A percentile compares a stretch with the other conserved stretches of the same genome.
phyloP scores from a whole-genome alignment of 495 filamentous ascomycete species.

The Apodospora peruviana region DNA sequence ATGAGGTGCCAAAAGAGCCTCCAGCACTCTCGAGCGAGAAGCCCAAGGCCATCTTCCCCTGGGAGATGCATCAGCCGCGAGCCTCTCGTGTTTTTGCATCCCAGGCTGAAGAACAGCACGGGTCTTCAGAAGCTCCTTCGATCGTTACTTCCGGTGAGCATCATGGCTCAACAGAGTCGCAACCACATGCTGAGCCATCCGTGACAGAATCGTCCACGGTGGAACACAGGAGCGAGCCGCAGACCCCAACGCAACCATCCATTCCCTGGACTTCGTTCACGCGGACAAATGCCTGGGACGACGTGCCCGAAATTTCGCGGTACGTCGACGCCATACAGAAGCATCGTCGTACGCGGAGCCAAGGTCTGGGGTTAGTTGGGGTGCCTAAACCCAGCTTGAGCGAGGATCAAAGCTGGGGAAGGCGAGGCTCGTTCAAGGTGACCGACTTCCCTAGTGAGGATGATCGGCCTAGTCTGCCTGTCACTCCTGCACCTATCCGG shows the following conservation, averaged over 20 bases:
- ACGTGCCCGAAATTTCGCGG: constrained; percentile 70
- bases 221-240: constrained; percentile 33
- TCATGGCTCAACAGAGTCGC: constrained; percentile 17
- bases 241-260: constrained; percentile 43
- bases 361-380: constrained; percentile 41
- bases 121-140: constrained; percentile 6
- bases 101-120: constrained; percentile 37
- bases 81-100: constrained; percentile 71
- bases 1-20: constrained; percentile 62
- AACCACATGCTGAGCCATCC: constrained; percentile 25
- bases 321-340: constrained; percentile 70
- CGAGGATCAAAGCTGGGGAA: constrained; percentile 23
- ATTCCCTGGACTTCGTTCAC: constrained; percentile 59
- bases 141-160: constrained; percentile 13
- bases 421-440: constrained; percentile 53
- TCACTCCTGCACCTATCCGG: constrained; percentile 76
- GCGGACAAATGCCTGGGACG: constrained; percentile 82
- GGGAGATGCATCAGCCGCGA: constrained; percentile 62
- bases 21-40: constrained; percentile 50
- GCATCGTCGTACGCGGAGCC: constrained; percentile 54
- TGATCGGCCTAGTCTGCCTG: constrained; percentile 84
- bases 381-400: neutral
- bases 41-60: constrained; percentile 73
- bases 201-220: constrained; percentile 29
- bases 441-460: constrained; percentile 82